Evolutionary conservation across 129 eudicot species (phyloP).

Genomic region (Ambrosia trifida): DNA sequence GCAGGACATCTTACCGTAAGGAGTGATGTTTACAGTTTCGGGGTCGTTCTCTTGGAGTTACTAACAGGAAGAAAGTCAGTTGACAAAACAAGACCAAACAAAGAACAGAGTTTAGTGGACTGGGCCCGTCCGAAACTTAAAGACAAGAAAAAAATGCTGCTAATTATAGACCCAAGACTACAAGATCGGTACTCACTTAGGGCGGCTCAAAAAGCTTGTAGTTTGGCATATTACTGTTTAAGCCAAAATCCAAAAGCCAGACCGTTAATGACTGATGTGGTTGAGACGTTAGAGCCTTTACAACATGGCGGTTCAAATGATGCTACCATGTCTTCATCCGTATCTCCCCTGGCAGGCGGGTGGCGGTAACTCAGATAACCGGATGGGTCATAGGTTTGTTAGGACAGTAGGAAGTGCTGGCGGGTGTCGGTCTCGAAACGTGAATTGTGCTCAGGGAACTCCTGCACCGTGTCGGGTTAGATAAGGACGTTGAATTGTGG

Average conservation of each 20-base stretch:
- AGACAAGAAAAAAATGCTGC: slow-evolving; percentile 17
- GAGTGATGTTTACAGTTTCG: slow-evolving; percentile 93
- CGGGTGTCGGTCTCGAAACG: slow-evolving; percentile 18
- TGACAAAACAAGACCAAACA: slow-evolving; percentile 89
- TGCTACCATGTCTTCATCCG: slow-evolving; percentile 1
- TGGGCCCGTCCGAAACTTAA: slow-evolving; percentile 14
- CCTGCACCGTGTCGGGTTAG: no score
- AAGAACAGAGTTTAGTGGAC: slow-evolving; percentile 59
- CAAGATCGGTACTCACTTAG: slow-evolving; percentile 14
- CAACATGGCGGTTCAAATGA: slow-evolving; percentile 5
- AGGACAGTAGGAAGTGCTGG: slow-evolving; percentile 2
- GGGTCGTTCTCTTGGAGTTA: slow-evolving; percentile 83
- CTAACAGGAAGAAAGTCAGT: slow-evolving; percentile 83
- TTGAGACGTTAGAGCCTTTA: slow-evolving; percentile 18
- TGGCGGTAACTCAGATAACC: slow-evolving; percentile 4
- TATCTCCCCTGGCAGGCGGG: neutral
- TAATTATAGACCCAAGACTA: slow-evolving; percentile 21
- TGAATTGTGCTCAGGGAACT: slow-evolving; percentile 11
- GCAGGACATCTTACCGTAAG: slow-evolving; percentile 92
- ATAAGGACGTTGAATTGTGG: no score
- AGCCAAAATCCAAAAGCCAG: slow-evolving; percentile 20
- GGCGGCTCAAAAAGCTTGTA: slow-evolving; percentile 26
- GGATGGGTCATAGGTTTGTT: slow-evolving; percentile 13
- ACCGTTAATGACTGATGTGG: slow-evolving; percentile 9
- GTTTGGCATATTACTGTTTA: slow-evolving; percentile 15